phyloP scores from a whole-genome alignment of 495 filamentous ascomycete genomes.

The Haplographium delicatum region DNA sequence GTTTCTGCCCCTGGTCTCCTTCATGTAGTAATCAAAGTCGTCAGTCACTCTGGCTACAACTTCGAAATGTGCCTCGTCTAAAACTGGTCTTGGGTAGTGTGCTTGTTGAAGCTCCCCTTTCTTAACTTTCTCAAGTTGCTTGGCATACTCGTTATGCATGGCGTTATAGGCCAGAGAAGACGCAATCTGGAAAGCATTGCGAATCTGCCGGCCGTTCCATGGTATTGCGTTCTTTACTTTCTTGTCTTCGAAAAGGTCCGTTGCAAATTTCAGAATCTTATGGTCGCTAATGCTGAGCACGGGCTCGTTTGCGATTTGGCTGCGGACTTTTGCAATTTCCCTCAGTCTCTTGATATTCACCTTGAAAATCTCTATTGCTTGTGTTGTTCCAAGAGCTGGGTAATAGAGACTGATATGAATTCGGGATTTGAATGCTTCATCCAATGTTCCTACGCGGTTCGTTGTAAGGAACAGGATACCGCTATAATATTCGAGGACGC shows the following conservation, averaged over 20 bases:
- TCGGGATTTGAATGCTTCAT: constrained; percentile 39
- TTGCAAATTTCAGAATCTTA: neutral
- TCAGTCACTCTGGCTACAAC: neutral
- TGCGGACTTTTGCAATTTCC: constrained; percentile 5
- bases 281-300: neutral
- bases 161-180: neutral
- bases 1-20: neutral
- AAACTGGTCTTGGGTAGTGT: too few species aligned
- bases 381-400: constrained; percentile 29
- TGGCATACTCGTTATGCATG: too few species aligned
- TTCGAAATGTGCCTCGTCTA: neutral
- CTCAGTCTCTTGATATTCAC: constrained; percentile 5
- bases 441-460: constrained; percentile 41
- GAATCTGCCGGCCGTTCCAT: constrained; percentile 45
- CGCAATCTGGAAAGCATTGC: constrained; percentile 40
- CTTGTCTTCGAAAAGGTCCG: neutral
- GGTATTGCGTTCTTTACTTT: neutral
- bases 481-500: constrained; percentile 32
- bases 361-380: constrained; percentile 27
- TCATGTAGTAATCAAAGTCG: neutral
- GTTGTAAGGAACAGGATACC: constrained; percentile 45
- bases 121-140: too few species aligned
- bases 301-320: neutral
- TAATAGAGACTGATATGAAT: constrained; percentile 41
- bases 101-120: neutral